These are phyloP conservation scores for Phialophora chinensis DNA, from an alignment of 2,329 filamentous ascomycete genomes.

Conservation along the genomic window DNA sequence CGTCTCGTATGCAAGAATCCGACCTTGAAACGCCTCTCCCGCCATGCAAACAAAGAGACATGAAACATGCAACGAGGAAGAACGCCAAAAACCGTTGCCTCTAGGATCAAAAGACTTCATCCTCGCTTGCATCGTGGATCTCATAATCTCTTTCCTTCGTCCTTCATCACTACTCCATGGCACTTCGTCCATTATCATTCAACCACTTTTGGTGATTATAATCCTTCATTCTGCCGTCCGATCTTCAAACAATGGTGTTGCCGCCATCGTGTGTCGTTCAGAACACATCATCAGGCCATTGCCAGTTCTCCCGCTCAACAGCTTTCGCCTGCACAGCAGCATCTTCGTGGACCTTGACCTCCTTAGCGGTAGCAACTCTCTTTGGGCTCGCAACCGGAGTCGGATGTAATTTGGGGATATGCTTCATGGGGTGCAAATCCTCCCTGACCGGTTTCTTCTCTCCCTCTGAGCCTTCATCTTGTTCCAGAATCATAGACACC, in stretches of 20 bases:
- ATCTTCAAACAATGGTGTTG: not conserved
- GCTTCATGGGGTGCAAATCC: constrained; percentile 11
- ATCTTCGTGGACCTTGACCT: constrained; percentile 21
- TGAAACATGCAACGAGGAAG: not conserved
- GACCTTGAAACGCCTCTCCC: not conserved
- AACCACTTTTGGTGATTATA: not conserved
- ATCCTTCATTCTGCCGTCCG: not conserved
- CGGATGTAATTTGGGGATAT: not conserved
- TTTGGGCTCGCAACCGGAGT: constrained; percentile 1
- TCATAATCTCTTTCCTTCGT: constrained; percentile 1
- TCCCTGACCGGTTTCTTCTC: constrained; percentile 21
- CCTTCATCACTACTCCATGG: not conserved
- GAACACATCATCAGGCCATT: constrained; percentile 41
- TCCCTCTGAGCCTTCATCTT: constrained; percentile 29
- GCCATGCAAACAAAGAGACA: not conserved
- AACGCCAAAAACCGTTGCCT: not conserved
- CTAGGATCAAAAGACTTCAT: not conserved
- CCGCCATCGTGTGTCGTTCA: constrained; percentile 10
- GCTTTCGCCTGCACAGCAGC: constrained; percentile 20
- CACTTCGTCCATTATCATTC: not conserved
- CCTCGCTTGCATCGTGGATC: not conserved
- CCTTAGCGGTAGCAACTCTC: constrained; percentile 1
- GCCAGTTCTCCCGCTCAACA: constrained; percentile 32
- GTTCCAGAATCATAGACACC: constrained; percentile 37
- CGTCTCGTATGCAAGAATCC: not conserved